Evolutionary conservation across 371 early-diverging fungal species (phyloP), one percentile per base, ranked within the genome.

Genomic region (Rhizopus microsporus): DNA sequence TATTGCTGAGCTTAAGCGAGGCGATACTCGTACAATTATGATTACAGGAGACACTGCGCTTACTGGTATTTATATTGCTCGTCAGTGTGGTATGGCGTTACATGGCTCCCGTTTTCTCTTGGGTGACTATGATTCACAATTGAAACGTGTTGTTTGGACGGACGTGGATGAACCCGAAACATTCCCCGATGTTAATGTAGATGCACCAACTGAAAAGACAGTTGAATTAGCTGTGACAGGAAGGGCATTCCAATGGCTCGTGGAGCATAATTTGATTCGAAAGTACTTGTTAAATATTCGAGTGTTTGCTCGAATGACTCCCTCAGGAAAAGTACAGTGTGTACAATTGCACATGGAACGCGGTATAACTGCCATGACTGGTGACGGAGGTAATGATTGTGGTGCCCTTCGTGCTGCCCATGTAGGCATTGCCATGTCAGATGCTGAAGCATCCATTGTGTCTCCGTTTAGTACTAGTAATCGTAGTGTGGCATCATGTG

Each of bases 371-470:
- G 92, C 88, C 31, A 92, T 94, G 91, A 91, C 91, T 62, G 98
- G 98, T 54, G 98, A 98, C 75, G 98, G 98, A 62, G 95, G 91
- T 49, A 98, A 98, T 76, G 98, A 98, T 70, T 91, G 93, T 61
- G 95, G 93, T 53, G 98, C 97, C 6, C 76, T 98, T 48, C 89
- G 91, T 59, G 91, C 88, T 38, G 91, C 96, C 10, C 94, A 95
- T 62, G 94, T 91, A 17, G 96, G 98, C 52, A 72, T 97, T 38
- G 92, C 96, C n/a, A 82, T 97, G 49, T 88, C 91, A 17, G 88
- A 90, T 54, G 88, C 93, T 37, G 93, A 92, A 67, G 88, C 93
- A 1, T 90, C 88, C 17, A 87, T 95, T 57, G 93, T 92, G n/a
- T 86, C 95, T 29, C 92, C 90, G 30, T 97, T 96, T 75, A 84